Conservation (phyloP, 805 yeast genomes). For the Ogataea thermomethanolica region DNA sequence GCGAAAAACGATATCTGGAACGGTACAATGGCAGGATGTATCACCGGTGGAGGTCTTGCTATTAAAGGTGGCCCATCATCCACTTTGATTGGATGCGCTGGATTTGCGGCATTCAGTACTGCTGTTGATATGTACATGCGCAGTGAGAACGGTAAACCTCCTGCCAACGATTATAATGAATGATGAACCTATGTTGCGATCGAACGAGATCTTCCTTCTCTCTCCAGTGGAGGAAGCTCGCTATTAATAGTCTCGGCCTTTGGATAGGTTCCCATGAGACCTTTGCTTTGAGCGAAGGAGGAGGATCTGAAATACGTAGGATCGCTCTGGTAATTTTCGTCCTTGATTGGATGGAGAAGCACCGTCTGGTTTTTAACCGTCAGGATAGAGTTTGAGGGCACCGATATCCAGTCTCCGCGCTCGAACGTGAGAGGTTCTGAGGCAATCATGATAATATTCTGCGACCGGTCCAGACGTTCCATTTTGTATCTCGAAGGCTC, state of each 20-base stretch:
- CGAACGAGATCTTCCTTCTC: constrained; percentile 53
- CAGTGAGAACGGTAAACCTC: constrained; percentile 80
- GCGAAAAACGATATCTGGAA: constrained; percentile 92
- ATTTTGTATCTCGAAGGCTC: constrained; percentile 89
- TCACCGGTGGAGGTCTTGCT: constrained; percentile 95
- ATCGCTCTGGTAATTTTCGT: constrained; percentile 79
- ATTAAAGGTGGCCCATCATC: constrained; percentile 92
- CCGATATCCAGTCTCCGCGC: constrained; percentile 95
- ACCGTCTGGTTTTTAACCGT: constrained; percentile 85
- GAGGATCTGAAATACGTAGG: constrained; percentile 68
- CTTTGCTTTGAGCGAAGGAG: constrained; percentile 83
- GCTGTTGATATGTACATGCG: constrained; percentile 86
- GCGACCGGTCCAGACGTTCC: constrained; percentile 91
- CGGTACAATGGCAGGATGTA: constrained; percentile 90
- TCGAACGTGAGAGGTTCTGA: constrained; percentile 96
- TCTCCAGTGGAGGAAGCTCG: constrained; percentile 72
- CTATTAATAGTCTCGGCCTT: constrained; percentile 46
- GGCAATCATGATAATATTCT: constrained; percentile 91
- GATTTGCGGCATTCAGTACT: constrained; percentile 92
- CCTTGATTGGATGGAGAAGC: constrained; percentile 83
- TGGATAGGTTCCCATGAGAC: constrained; percentile 90
- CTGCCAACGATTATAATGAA: constrained; percentile 79
- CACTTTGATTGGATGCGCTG: constrained; percentile 90
- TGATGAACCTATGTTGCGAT: constrained; percentile 8
- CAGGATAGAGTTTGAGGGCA: constrained; percentile 85